Evolutionary conservation across 2,329 filamentous ascomycete genomes (phyloP).

Genomic region (Colletotrichum scovillei): DNA sequence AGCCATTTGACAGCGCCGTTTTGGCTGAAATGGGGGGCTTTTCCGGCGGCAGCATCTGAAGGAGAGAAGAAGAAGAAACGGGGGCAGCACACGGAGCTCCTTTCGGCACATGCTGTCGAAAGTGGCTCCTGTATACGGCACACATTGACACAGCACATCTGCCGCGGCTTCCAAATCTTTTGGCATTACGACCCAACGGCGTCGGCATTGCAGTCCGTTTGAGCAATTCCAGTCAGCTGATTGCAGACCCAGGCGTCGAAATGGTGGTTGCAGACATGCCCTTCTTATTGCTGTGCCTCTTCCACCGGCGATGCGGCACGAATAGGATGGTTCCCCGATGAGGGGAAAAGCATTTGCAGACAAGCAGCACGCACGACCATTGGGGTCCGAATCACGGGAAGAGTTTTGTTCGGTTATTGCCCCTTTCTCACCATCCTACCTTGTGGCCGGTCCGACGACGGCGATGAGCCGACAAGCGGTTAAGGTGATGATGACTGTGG

Average conservation of each 20-base stretch:
- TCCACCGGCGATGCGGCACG: conserved; percentile 13
- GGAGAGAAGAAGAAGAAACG: neutral
- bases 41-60: conserved; percentile 22
- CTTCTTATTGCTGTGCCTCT: neutral
- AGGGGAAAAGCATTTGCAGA: neutral
- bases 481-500: neutral
- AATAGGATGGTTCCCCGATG: conserved; percentile 16
- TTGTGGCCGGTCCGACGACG: neutral
- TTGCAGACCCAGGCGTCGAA: conserved; percentile 12
- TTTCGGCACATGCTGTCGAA: conserved; percentile 18
- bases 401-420: neutral
- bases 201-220: neutral
- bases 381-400: conserved; percentile 14
- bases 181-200: neutral
- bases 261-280: neutral
- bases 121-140: neutral
- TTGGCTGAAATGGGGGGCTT: conserved; percentile 22
- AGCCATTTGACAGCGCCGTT: conserved; percentile 25
- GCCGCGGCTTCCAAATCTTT: conserved; percentile 23
- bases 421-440: neutral
- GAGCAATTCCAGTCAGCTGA: conserved; percentile 15
- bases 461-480: neutral
- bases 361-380: neutral
- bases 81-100: conserved; percentile 21
- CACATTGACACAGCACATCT: neutral